Percentiles rank a stretch among this genome's conserved stretches.
phyloP scores from a whole-genome alignment of 2,329 filamentous ascomycete genomes.

The Apiospora phragmitis region DNA sequence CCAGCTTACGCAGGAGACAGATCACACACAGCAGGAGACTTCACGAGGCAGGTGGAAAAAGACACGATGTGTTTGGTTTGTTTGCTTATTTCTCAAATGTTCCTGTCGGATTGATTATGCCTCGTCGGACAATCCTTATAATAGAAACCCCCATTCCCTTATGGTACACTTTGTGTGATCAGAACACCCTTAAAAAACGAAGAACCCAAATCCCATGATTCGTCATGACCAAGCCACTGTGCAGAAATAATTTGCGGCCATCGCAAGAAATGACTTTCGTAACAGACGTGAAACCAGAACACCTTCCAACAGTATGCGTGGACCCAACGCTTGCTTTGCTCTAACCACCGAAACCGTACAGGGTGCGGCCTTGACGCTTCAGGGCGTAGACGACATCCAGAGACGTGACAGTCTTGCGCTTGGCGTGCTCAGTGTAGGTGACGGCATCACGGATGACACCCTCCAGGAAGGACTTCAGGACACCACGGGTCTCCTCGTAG shows the following conservation, averaged over 20 bases:
- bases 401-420: conserved; percentile 72
- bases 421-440: conserved; percentile 82
- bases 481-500: conserved; percentile 81
- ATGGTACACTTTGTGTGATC: conserved; percentile 34
- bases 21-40: not conserved
- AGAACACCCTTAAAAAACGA: conserved; percentile 33
- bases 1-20: not conserved
- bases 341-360: conserved; percentile 70
- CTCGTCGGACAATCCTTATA: conserved; percentile 29
- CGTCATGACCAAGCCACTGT: conserved; percentile 34
- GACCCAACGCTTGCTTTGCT: conserved; percentile 19
- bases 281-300: conserved; percentile 34
- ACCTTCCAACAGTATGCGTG: conserved; percentile 17
- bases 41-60: not conserved
- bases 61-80: conserved; percentile 4
- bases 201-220: conserved; percentile 35
- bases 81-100: conserved; percentile 9
- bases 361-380: conserved; percentile 66
- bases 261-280: conserved; percentile 34
- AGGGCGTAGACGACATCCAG: conserved; percentile 65
- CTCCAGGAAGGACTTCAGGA: conserved; percentile 82
- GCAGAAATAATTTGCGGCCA: conserved; percentile 26
- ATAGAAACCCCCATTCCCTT: conserved; percentile 29
- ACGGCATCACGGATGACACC: conserved; percentile 77
- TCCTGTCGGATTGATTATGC: conserved; percentile 29